Evolutionary conservation across 2,329 filamentous ascomycete species (phyloP).

Genomic region (Colletotrichum sublineola): DNA sequence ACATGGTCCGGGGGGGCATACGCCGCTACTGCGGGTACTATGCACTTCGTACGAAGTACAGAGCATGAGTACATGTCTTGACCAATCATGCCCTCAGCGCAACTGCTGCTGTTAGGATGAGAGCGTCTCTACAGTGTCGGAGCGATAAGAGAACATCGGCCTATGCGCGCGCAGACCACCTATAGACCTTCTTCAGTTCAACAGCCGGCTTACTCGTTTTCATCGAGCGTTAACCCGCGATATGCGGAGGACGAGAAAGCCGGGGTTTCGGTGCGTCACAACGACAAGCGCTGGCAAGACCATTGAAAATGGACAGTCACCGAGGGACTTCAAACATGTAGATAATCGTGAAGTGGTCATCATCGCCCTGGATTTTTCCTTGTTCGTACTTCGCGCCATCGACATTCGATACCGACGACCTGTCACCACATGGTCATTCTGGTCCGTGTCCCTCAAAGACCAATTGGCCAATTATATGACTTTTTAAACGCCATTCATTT

Average conservation of each 20-base stretch:
- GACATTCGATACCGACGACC: not conserved
- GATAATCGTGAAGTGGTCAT: no score
- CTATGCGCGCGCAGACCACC: not conserved
- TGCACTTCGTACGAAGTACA: no score
- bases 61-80: not conserved
- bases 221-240: not conserved
- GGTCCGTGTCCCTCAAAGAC: not conserved
- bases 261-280: no score
- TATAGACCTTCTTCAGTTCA: slow-evolving; percentile 18
- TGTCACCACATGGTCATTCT: not conserved
- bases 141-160: no score
- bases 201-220: not conserved
- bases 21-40: no score
- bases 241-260: not conserved
- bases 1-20: slow-evolving; percentile 6
- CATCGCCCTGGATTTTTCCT: no score
- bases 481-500: no score
- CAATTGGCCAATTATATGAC: slow-evolving; percentile 39
- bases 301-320: no score
- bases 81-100: slow-evolving; percentile 29
- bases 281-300: no score
- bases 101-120: not conserved
- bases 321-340: not conserved
- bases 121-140: no score
- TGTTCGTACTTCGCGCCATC: not conserved